These are phyloP conservation scores for Talaromyces atroroseus DNA, from an alignment of 2,329 filamentous ascomycete species.

Conservation along the genomic window DNA sequence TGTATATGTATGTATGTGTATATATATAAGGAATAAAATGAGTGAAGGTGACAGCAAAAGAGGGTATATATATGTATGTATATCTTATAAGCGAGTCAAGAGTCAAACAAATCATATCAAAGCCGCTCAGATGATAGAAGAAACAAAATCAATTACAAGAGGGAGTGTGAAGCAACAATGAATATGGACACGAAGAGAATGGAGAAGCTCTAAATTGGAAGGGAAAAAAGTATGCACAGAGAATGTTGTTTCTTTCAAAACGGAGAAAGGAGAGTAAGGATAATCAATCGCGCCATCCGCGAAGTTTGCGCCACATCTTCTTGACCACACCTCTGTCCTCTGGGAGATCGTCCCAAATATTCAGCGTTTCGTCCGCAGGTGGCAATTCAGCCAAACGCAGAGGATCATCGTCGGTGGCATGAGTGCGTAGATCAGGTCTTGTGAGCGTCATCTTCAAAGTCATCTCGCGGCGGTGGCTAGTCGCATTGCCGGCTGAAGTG, in stretches of 20 bases:
- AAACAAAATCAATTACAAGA: neutral
- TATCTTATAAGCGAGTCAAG: too few species aligned
- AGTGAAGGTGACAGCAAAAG: constrained; percentile 4
- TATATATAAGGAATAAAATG: neutral
- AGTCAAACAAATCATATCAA: neutral
- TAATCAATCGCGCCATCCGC: constrained; percentile 19
- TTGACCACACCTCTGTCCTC: constrained; percentile 35
- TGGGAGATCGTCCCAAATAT: constrained; percentile 41
- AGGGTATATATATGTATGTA: constrained; percentile 11
- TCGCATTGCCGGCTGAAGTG: constrained; percentile 20
- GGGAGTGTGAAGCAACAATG: constrained; percentile 1
- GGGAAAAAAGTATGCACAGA: neutral
- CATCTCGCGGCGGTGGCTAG: constrained; percentile 68
- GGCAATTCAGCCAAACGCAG: constrained; percentile 52
- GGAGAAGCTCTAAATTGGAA: neutral
- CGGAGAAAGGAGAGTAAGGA: neutral
- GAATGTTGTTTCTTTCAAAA: neutral
- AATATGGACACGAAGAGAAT: constrained; percentile 6
- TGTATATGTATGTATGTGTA: neutral
- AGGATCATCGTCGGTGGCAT: constrained; percentile 43
- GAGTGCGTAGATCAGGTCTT: constrained; percentile 68
- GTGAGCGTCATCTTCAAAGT: constrained; percentile 94
- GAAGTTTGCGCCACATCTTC: constrained; percentile 42
- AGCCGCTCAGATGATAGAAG: neutral
- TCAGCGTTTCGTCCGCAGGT: constrained; percentile 35